Evolutionary conservation across 805 yeast genomes (phyloP), one percentile per base, ranked within the genome.

Genomic region (Yamadazyma endophytica): DNA sequence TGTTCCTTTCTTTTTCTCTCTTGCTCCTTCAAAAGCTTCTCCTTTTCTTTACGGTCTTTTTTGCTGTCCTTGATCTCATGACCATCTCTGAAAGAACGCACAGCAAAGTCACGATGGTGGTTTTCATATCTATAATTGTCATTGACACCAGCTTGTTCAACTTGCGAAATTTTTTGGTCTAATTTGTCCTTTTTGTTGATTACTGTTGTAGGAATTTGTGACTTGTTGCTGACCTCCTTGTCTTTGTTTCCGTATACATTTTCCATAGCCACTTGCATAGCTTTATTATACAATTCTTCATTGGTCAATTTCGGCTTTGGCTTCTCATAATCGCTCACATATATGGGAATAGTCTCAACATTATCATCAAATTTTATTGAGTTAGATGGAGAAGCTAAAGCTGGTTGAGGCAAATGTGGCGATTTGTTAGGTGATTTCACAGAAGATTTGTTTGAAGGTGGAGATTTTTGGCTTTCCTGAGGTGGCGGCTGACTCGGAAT

Each of bases 251-350:
- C 80, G 44, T 76, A 76, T 1, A 78, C 82, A 36, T 64, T 75
- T 37, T 62, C 66, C 49, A 67, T 58, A 0, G 85, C 84, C 9
- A 72, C 70, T 40, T 70, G 70, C 38, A 70, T 59, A 0, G 84
- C 84, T 40, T 58, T 58, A 13, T 62, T 64, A 43, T 77, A 78
- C 63, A 76, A 59, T 39, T 77, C 80, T 70, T 17, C 73, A 50
- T 32, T 38, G 9, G 38, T 30, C 3, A 25, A 23, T 26, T 34
- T 25, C 6, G 37, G 33, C 6, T 11, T 27, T 18, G 7, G 18
- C 24, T 16, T 20, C 24, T 4, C 32, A 32, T 6, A 11, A 11
- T 36, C 34, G 6, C 34, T 31, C 5, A 34, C 21, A 19, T 45
- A 42, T 16, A 50, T 40, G 2, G 63, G 61, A 21, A 64, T 63